Conservation (phyloP, 148 eudicot species). For the Persicaria maculosa region DNA sequence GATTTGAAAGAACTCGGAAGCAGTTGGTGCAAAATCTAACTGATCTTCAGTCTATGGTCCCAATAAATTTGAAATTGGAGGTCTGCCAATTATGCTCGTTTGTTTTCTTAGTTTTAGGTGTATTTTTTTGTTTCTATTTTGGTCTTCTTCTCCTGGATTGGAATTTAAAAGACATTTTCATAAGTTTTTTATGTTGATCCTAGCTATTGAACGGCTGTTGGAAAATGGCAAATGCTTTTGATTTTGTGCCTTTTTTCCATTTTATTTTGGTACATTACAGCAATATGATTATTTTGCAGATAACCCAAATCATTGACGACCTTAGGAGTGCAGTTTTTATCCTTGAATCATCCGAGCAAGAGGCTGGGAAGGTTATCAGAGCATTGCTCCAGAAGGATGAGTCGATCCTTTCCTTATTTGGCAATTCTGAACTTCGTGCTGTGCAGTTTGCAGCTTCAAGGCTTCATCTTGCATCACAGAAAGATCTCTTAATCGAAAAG, state of each 20-base stretch:
- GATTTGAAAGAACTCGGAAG: conserved; percentile 51
- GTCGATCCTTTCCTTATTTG: conserved; percentile 19
- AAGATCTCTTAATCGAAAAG: conserved; percentile 37
- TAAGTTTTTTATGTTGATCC: not conserved
- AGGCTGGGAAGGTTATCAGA: conserved; percentile 39
- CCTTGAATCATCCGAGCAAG: conserved; percentile 35
- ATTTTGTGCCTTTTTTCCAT: not conserved
- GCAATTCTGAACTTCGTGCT: conserved; percentile 27
- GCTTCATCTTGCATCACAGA: conserved; percentile 30
- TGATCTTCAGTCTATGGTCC: conserved; percentile 69
- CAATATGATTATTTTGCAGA: conserved; percentile 19
- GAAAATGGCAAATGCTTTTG: not conserved
- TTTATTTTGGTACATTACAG: not conserved
- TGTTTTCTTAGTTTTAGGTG: not conserved
- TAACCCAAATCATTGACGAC: conserved; percentile 27
- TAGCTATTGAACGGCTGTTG: not conserved
- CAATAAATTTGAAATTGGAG: conserved; percentile 49
- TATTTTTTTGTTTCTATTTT: not conserved
- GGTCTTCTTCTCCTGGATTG: too few relatives aligned
- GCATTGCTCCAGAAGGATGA: conserved; percentile 31
- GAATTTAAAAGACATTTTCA: too few relatives aligned
- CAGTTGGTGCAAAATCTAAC: conserved; percentile 48
- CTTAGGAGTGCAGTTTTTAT: conserved; percentile 23
- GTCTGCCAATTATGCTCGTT: conserved; percentile 28
- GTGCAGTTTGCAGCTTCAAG: conserved; percentile 36